Percentiles rank a stretch among this genome's conserved stretches.
phyloP scores from a whole-genome alignment of 1,284 basidiomycete species.

The Irpex sp. region DNA sequence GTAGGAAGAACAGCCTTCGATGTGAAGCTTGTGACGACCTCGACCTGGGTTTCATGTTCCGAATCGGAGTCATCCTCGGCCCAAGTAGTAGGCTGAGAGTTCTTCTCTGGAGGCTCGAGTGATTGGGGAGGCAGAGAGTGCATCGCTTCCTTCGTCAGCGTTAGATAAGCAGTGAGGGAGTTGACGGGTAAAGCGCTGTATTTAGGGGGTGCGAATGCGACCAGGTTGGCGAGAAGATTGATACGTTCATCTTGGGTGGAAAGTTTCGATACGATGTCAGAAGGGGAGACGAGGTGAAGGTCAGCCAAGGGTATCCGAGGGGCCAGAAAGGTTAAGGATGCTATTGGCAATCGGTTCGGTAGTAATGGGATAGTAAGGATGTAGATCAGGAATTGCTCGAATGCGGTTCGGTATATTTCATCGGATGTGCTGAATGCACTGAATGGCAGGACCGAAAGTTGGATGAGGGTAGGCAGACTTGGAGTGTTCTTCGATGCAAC shows the following conservation, averaged over 20 bases:
- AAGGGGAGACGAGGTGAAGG: slow-evolving; percentile 30
- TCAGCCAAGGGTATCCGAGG: slow-evolving; percentile 41
- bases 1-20: slow-evolving; percentile 30
- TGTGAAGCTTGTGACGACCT: slow-evolving; percentile 37
- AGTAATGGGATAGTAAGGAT: slow-evolving; percentile 64
- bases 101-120: slow-evolving; percentile 41
- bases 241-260: slow-evolving; percentile 34
- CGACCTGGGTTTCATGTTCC: slow-evolving; percentile 31
- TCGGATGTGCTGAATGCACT: slow-evolving; percentile 24
- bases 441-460: slow-evolving; percentile 39
- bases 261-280: slow-evolving; percentile 23
- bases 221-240: slow-evolving; percentile 65
- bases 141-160: slow-evolving; percentile 48
- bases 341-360: slow-evolving; percentile 63
- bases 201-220: slow-evolving; percentile 55
- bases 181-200: slow-evolving; percentile 42
- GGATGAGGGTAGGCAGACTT: slow-evolving; percentile 39
- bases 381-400: slow-evolving; percentile 36
- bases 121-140: slow-evolving; percentile 48
- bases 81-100: slow-evolving; percentile 19
- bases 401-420: slow-evolving; percentile 24
- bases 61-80: slow-evolving; percentile 39
- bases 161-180: slow-evolving; percentile 52
- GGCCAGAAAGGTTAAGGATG: slow-evolving; percentile 42
- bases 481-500: slow-evolving; percentile 31